These are phyloP conservation scores for Rhodomyrtus tomentosa DNA, from an alignment of 345 rosid genomes.

Conservation along the genomic window DNA sequence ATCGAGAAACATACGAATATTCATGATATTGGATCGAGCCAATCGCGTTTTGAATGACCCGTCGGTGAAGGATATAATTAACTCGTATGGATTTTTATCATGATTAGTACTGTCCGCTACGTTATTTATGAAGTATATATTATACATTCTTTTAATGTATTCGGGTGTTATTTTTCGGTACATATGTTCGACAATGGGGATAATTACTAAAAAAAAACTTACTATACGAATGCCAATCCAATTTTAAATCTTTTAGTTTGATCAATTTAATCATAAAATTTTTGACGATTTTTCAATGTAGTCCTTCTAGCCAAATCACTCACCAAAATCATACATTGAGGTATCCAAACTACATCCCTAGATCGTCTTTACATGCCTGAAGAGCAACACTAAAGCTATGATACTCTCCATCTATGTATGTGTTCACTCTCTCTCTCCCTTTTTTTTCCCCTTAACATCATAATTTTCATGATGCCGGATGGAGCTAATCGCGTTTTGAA, in stretches of 20 bases:
- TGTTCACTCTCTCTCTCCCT: not conserved
- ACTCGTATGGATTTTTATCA: fast-evolving
- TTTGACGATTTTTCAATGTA: too few relatives aligned
- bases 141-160: not conserved
- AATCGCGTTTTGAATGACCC: not conserved
- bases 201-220: not conserved
- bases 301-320: constrained; percentile 4
- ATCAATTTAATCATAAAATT: too few relatives aligned
- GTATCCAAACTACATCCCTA: constrained; percentile 2
- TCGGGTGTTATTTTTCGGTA: not conserved
- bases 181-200: not conserved
- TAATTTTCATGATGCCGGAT: not conserved
- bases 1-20: not conserved
- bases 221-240: too few relatives aligned
- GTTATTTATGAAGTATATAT: not conserved
- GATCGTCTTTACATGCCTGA: not conserved
- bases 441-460: not conserved
- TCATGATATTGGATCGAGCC: not conserved
- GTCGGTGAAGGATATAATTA: not conserved
- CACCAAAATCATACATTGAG: constrained; percentile 63
- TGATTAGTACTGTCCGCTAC: not conserved
- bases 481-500: not conserved
- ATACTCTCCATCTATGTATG: not conserved
- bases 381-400: not conserved
- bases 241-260: too few relatives aligned